Evolutionary conservation across 2,329 filamentous ascomycete species (phyloP).

Genomic region (Verticillium dahliae): DNA sequence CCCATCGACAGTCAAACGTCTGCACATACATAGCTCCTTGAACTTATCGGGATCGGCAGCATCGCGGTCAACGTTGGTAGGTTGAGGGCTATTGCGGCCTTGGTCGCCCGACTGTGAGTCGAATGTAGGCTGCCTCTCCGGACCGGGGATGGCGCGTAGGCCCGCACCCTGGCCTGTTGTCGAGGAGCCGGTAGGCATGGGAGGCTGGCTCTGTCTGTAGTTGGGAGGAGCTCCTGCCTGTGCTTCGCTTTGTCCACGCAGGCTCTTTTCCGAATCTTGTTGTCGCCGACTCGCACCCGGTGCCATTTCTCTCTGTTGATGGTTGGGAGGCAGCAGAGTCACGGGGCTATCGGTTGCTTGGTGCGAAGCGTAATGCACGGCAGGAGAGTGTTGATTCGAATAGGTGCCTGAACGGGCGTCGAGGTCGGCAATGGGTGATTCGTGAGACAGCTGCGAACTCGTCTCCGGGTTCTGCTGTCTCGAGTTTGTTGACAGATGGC

Average conservation of each 20-base stretch:
- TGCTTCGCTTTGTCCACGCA: slow-evolving; percentile 34
- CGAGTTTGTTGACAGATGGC: slow-evolving; percentile 23
- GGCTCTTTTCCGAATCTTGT: slow-evolving; percentile 41
- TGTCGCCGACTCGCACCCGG: slow-evolving; percentile 38
- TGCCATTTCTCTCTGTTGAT: slow-evolving; percentile 32
- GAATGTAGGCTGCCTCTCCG: slow-evolving; percentile 31
- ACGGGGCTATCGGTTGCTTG: not conserved
- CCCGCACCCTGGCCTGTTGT: slow-evolving; percentile 26
- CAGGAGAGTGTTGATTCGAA: slow-evolving; percentile 35
- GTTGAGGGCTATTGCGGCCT: slow-evolving; percentile 52
- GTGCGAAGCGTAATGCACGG: slow-evolving; percentile 31
- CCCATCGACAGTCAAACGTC: not conserved
- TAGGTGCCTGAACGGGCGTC: slow-evolving; percentile 36
- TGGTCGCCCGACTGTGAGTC: slow-evolving; percentile 34
- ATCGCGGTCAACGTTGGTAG: slow-evolving; percentile 34
- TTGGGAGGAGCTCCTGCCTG: slow-evolving; percentile 40
- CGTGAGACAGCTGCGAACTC: slow-evolving; percentile 55
- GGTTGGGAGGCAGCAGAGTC: slow-evolving; percentile 12
- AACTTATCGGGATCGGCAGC: slow-evolving; percentile 45
- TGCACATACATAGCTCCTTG: slow-evolving; percentile 47
- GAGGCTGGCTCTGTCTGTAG: slow-evolving; percentile 43
- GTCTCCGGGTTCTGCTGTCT: slow-evolving; percentile 48
- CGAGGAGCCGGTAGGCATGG: slow-evolving; percentile 28
- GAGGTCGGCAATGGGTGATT: slow-evolving; percentile 47
- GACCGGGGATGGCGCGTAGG: slow-evolving; percentile 32